phyloP scores from a whole-genome alignment of 805 yeast genomes.

The Suhomyces prunicola region DNA sequence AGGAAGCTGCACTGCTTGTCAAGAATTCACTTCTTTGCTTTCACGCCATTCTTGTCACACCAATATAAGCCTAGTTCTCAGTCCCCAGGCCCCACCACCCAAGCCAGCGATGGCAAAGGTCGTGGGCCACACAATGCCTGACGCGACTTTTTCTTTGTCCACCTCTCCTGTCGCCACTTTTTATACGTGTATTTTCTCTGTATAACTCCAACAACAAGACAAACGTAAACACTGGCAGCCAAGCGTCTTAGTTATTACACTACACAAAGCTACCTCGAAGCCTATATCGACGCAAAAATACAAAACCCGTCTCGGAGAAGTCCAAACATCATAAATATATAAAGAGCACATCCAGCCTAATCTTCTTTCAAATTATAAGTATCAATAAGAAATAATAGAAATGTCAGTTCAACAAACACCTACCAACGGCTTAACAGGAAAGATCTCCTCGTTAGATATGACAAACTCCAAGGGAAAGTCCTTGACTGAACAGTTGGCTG shows the following conservation, averaged over 20 bases:
- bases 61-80: not conserved
- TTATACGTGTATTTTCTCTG: not conserved
- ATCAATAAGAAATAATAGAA: not conserved
- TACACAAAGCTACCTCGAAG: not conserved
- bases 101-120: not conserved
- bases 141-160: not conserved
- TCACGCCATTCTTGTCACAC: not conserved
- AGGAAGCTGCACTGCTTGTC: not conserved
- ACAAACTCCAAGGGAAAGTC: conserved; percentile 30
- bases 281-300: not conserved
- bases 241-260: not conserved
- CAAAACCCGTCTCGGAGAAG: conserved; percentile 1
- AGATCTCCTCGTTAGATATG: conserved; percentile 41
- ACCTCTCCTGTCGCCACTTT: not conserved
- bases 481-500: conserved; percentile 42
- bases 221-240: not conserved
- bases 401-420: conserved; percentile 64
- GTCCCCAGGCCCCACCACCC: not conserved
- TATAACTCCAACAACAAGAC: not conserved
- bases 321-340: not conserved
- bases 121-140: not conserved
- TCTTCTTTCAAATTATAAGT: not conserved
- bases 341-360: not conserved
- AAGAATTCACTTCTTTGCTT: not conserved
- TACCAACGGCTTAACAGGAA: conserved; percentile 45